These are phyloP conservation scores for Neurospora sp. DNA, from an alignment of 495 filamentous ascomycete species.

Conservation along the genomic window DNA sequence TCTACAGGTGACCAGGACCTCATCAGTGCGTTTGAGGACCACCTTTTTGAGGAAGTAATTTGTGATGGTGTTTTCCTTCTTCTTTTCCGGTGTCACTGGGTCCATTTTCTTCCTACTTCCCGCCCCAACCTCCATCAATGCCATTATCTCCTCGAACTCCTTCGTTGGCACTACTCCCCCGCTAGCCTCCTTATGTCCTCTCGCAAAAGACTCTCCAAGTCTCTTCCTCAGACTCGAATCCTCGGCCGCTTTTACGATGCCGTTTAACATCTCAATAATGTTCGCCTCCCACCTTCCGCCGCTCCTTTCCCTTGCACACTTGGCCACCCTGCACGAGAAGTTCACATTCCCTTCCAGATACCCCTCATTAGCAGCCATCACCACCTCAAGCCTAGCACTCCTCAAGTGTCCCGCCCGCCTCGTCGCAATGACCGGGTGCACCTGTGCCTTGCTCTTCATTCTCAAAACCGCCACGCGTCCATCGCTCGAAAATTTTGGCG, in stretches of 20 bases:
- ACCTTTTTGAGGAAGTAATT: background rate
- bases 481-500: conserved; percentile 48
- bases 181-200: conserved; percentile 49
- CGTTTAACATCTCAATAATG: conserved; percentile 42
- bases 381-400: conserved; percentile 41
- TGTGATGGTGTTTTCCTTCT: background rate
- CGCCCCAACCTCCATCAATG: conserved; percentile 41
- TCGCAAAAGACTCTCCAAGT: conserved; percentile 46
- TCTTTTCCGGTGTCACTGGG: background rate
- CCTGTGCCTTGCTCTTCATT: conserved; percentile 42
- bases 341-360: conserved; percentile 46
- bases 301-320: conserved; percentile 27
- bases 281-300: conserved; percentile 36
- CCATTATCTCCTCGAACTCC: conserved; percentile 49
- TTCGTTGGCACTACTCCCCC: conserved; percentile 43
- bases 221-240: conserved; percentile 32
- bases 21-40: background rate
- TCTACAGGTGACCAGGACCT: background rate
- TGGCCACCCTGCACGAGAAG: conserved; percentile 48
- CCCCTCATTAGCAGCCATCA: conserved; percentile 49
- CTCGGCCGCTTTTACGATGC: conserved; percentile 29
- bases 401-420: conserved; percentile 46
- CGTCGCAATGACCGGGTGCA: conserved; percentile 51
- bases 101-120: conserved; percentile 22
- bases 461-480: conserved; percentile 47